Base-by-base conservation (phyloP, 371 early-diverging fungal species). In the Lichtheimia ramosa region DNA sequence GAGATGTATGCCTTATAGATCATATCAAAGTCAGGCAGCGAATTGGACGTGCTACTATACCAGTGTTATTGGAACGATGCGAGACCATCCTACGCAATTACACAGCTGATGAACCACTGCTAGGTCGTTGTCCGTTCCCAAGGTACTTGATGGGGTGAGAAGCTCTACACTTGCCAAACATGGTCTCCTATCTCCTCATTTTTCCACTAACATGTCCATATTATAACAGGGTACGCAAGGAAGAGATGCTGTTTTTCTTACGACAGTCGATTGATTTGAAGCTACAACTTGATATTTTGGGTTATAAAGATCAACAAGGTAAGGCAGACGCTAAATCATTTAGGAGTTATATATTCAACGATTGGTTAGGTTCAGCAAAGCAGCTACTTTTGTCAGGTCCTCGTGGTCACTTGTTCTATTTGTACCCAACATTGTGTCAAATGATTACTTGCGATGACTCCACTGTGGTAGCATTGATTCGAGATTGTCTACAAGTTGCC, bases 121-220 rank as follows among this genome's bases (percentile, higher is more conserved):
- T 89, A 50, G 94, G 94, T 16, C 81, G 84, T 39, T 81, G 89
- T 48, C 95, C 95, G 6, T 79, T 94, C 71, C 92, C 95, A 60
- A 83, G 89, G 83, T 85, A 76, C 66, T 72, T 77, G 77, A 80
- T 73, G 70, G 73, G 69, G 73, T 80, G 70, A 77, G 73, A 51
- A 57, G 48, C 42, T 50, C 34, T 34, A 34, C 34, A 34, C 34
- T 34, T 40, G 23, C 43, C 40, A 25, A 56, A 43, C 20, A 43
- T 20, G 5, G 14, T 43, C 15, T 24, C 14, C 51, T 24, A 25
- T 20, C 25, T 24, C 21, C 27, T 51, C 51, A 3, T 5, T 51
- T 51, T 51, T 15, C 24, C 27, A 12, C 27, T 51, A n/a, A 25
- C 51, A 21, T 5, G 21, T 2, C 20, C 23, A 34, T 1, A 5